Evolutionary conservation across 352 stramenopile genomes (phyloP), one percentile per base, ranked within the genome.

Genomic region (Phytophthora sojae): DNA sequence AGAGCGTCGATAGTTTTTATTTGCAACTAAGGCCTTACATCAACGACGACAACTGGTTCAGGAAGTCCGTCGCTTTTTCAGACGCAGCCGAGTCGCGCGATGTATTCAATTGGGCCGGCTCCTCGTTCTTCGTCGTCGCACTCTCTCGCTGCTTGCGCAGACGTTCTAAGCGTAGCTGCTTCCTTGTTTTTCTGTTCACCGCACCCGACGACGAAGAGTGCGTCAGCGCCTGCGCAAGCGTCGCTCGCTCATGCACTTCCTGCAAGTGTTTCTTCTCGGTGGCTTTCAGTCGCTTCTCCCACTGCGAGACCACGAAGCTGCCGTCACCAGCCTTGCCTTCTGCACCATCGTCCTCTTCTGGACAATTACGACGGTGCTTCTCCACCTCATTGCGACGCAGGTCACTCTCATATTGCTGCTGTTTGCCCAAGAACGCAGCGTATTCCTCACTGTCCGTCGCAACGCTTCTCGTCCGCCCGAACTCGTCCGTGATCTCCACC

Each of bases 261-360:
- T 83, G 73, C 3, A 96, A 54, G 60, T 89, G 87, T 6, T 66
- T 35, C 61, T 94, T 96, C 59, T 96, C 88, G 1, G 64, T 45
- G 23, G 37, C 60, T 29, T 90, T 92, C 17, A 96, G 72, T 12
- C 81, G 85, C 61, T 90, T 87, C 51, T 96, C 88, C 88, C 88
- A 96, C 49, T 94, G 88, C 9, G 88, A 94, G 11, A 86, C 77
- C 19, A 96, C 88, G 69, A 91, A 96, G 52, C 86, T 90, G 23
- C 86, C 79, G 3, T 59, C 57, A 12, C 51, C 56, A 21, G 52
- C 50, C 2, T 45, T 56, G 6, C 12, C 53, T 57, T 75, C 63
- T 67, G n/a, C 19, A 26, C 57, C 39, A 52, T 59, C 30, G 49
- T 29, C 42, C 30, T 63, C 44, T 8, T 62, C 17, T 35, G 47